Percentiles rank a stretch among this genome's conserved stretches.
These are phyloP conservation scores for Rutstroemia sp. DNA, from an alignment of 2,329 filamentous ascomycete species.

Conservation along the genomic window DNA sequence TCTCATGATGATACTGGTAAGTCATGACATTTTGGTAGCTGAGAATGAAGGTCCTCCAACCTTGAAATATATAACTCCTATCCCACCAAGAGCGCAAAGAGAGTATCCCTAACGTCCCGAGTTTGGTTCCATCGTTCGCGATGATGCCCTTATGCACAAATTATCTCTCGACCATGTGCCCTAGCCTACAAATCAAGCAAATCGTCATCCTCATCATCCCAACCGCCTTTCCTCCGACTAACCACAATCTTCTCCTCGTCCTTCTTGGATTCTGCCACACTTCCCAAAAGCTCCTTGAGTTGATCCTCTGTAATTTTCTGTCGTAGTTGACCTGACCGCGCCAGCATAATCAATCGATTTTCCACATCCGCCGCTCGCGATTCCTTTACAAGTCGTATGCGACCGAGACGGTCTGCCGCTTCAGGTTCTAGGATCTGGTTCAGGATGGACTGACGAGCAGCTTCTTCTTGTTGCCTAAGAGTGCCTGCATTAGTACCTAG, in stretches of 20 bases:
- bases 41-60: background rate
- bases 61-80: background rate
- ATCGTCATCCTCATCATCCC: slow-evolving; percentile 78
- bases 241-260: slow-evolving; percentile 79
- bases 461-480: slow-evolving; percentile 46
- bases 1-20: slow-evolving; percentile 23
- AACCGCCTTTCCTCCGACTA: slow-evolving; percentile 75
- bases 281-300: slow-evolving; percentile 83
- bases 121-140: too few relatives aligned
- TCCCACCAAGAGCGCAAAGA: background rate
- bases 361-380: slow-evolving; percentile 84
- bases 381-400: slow-evolving; percentile 93
- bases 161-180: too few relatives aligned
- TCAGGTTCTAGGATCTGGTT: slow-evolving; percentile 91
- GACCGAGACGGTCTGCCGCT: slow-evolving; percentile 84
- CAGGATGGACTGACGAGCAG: slow-evolving; percentile 71
- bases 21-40: slow-evolving; percentile 14
- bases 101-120: too few relatives aligned
- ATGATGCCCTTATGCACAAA: too few relatives aligned
- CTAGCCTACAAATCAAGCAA: slow-evolving; percentile 46
- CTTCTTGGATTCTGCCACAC: slow-evolving; percentile 72
- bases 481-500: background rate
- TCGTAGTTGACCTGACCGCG: slow-evolving; percentile 77
- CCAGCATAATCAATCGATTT: slow-evolving; percentile 86
- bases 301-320: slow-evolving; percentile 87